Conservation (phyloP, 768 basidiomycete species). For the Candolleomyces eurysporus region DNA sequence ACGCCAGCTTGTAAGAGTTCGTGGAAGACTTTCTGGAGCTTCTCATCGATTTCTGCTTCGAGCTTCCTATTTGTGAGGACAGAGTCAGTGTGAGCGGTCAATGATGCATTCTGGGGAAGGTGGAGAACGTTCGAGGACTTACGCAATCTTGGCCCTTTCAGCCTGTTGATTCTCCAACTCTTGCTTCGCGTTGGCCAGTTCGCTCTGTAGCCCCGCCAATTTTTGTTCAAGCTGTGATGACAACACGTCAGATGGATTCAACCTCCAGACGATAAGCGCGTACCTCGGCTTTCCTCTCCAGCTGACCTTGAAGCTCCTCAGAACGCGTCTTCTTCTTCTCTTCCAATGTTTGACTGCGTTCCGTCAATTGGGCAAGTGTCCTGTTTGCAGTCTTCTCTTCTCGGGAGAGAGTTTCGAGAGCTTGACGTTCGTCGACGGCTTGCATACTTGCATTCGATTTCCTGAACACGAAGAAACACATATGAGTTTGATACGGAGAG, state of each 20-base stretch:
- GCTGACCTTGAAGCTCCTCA: conserved; percentile 51
- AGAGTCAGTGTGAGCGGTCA: not conserved
- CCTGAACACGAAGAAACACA: conserved; percentile 36
- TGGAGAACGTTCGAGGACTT: conserved; percentile 19
- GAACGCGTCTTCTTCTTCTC: conserved; percentile 54
- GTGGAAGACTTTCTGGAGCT: conserved; percentile 75
- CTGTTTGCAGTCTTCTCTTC: conserved; percentile 78
- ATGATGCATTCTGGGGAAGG: not conserved
- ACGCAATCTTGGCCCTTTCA: conserved; percentile 81
- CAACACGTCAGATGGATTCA: not conserved
- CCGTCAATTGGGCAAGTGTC: conserved; percentile 60
- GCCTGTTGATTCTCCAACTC: conserved; percentile 85
- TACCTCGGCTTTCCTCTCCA: conserved; percentile 59
- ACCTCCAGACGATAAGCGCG: conserved; percentile 9
- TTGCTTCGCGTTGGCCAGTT: conserved; percentile 65
- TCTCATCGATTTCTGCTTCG: conserved; percentile 90
- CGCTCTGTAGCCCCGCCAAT: conserved; percentile 51
- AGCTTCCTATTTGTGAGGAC: conserved; percentile 57
- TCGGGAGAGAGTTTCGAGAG: conserved; percentile 73
- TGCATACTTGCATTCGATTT: conserved; percentile 77
- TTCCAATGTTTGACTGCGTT: conserved; percentile 65
- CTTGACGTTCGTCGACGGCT: conserved; percentile 85
- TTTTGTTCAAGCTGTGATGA: conserved; percentile 55
- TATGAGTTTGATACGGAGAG: not conserved
- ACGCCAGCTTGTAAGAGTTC: conserved; percentile 89